Conservation (phyloP, 2,329 filamentous ascomycete species). For the Colletotrichum lupini region DNA sequence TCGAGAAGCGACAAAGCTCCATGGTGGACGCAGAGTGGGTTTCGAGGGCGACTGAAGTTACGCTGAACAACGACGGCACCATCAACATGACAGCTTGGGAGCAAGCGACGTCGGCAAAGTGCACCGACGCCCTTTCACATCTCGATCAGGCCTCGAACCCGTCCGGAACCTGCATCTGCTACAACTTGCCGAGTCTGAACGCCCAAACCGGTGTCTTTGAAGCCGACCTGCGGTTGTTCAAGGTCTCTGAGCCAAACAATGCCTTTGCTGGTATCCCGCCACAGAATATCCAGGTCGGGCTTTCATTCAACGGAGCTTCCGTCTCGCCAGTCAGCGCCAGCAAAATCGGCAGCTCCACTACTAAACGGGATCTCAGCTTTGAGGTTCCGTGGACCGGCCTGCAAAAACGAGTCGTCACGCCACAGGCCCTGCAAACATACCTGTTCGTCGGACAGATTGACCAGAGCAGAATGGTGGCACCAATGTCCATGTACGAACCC, state of each 20-base stretch:
- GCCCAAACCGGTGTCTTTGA: constrained; percentile 76
- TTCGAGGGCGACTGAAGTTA: constrained; percentile 38
- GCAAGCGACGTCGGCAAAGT: constrained; percentile 64
- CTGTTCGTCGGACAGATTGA: constrained; percentile 78
- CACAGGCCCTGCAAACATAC: constrained; percentile 69
- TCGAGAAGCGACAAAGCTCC: constrained; percentile 37
- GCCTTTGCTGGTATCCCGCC: constrained; percentile 63
- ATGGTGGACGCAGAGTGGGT: constrained; percentile 18
- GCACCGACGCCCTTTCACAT: constrained; percentile 63
- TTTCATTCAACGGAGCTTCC: constrained; percentile 66
- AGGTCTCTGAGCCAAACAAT: constrained; percentile 69
- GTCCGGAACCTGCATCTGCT: constrained; percentile 83
- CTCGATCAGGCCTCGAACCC: constrained; percentile 74
- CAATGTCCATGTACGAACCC: constrained; percentile 69
- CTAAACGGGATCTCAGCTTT: constrained; percentile 34
- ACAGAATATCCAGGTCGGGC: constrained; percentile 63
- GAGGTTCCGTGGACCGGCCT: constrained; percentile 8
- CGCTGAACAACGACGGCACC: constrained; percentile 54
- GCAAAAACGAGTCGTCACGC: constrained; percentile 39
- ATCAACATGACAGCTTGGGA: constrained; percentile 69
- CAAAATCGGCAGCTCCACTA: constrained; percentile 41
- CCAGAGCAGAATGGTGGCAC: constrained; percentile 60
- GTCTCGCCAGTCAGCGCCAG: constrained; percentile 54
- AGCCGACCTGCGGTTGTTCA: constrained; percentile 81
- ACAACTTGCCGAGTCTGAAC: constrained; percentile 81